A percentile compares a stretch with the other conserved stretches of the same genome.
These are phyloP conservation scores for Nothophaeocryptopus gaeumannii DNA, from an alignment of 2,329 filamentous ascomycete species.

Conservation along the genomic window DNA sequence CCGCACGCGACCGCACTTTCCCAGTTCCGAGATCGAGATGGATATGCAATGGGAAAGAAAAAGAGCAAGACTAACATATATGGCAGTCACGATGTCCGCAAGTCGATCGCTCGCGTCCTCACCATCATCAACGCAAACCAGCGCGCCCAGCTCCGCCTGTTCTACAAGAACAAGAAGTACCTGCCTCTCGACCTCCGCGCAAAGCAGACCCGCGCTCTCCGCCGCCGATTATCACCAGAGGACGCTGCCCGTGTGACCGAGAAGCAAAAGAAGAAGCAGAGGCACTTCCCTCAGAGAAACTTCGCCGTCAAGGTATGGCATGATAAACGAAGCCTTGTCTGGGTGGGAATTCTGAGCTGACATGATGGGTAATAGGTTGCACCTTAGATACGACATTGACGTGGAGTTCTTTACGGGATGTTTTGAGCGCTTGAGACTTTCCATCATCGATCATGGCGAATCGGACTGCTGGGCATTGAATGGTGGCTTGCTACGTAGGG, in stretches of 20 bases:
- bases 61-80: conserved; percentile 15
- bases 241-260: conserved; percentile 80
- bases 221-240: conserved; percentile 88
- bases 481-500: conserved; percentile 16
- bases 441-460: conserved; percentile 16
- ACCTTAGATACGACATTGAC: conserved; percentile 16
- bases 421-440: conserved; percentile 21
- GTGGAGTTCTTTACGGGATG: conserved; percentile 21
- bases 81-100: conserved; percentile 91
- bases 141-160: conserved; percentile 92
- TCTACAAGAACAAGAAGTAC: conserved; percentile 99
- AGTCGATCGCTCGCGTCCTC: conserved; percentile 97
- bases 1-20: not conserved
- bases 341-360: conserved; percentile 7
- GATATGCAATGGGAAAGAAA: conserved; percentile 3
- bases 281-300: conserved; percentile 97
- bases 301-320: conserved; percentile 88
- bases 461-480: conserved; percentile 19
- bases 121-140: conserved; percentile 99
- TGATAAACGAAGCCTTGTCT: not conserved
- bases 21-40: too few species aligned
- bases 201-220: conserved; percentile 98
- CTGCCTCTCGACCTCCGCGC: conserved; percentile 94
- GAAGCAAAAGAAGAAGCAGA: conserved; percentile 94
- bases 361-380: conserved; percentile 10